Conservation (phyloP, 2,329 filamentous ascomycete genomes). For the Fusarium poae region DNA sequence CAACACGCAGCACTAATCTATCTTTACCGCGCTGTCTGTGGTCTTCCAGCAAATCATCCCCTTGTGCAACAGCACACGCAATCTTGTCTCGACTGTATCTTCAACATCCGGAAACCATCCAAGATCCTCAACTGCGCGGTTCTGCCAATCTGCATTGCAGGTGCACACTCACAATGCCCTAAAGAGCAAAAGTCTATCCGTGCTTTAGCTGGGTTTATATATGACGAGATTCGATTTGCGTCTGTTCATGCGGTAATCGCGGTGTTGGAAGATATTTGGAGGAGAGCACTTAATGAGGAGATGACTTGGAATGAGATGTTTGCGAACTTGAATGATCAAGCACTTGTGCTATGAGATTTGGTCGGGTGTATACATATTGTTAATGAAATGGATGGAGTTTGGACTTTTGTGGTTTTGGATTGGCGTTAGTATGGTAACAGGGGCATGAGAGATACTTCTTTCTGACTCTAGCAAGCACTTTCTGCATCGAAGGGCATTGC, state of each 20-base stretch:
- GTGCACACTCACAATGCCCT: conserved; percentile 51
- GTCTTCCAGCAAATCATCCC: conserved; percentile 54
- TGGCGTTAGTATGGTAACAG: neutral
- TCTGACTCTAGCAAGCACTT: too few species aligned
- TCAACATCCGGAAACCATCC: conserved; percentile 53
- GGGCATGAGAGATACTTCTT: neutral
- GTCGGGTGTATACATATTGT: neutral
- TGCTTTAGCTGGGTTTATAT: conserved; percentile 41
- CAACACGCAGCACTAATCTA: conserved; percentile 59
- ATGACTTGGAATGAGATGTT: conserved; percentile 47
- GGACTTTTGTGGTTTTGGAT: neutral
- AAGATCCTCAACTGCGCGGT: conserved; percentile 57
- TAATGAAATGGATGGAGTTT: neutral
- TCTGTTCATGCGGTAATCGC: conserved; percentile 55
- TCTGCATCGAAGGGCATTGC: neutral
- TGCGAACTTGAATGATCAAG: conserved; percentile 41
- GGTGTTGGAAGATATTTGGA: conserved; percentile 45
- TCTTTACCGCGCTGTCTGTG: conserved; percentile 58
- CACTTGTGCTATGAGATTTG: conserved; percentile 39
- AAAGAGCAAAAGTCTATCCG: conserved; percentile 48
- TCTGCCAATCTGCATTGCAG: conserved; percentile 55
- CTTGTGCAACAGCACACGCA: conserved; percentile 57
- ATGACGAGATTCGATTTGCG: conserved; percentile 52
- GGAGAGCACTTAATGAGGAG: neutral
- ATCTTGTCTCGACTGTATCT: conserved; percentile 54